phyloP scores from a whole-genome alignment of 257 asterid species.

The Galeopsis tetrahit region DNA sequence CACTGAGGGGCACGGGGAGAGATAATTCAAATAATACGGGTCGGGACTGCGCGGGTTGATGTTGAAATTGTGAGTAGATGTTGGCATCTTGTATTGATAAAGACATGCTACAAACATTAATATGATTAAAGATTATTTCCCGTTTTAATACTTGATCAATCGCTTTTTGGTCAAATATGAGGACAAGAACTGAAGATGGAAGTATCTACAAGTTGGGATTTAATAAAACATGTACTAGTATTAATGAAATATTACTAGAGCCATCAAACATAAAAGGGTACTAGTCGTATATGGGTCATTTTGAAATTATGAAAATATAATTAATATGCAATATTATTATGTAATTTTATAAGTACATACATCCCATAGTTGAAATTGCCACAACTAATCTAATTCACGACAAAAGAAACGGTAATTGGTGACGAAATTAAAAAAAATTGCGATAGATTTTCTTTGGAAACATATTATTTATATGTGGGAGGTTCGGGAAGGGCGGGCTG shows the following conservation, averaged over 20 bases:
- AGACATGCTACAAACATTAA: neutral
- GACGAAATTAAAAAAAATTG: no score
- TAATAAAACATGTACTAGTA: conserved; percentile 1
- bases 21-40: no score
- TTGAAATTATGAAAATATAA: neutral
- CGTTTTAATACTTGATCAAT: neutral
- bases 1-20: no score
- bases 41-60: no score
- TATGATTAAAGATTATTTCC: neutral
- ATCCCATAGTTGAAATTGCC: neutral
- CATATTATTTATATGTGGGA: no score
- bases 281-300: neutral
- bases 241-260: neutral
- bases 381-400: neutral
- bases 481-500: no score
- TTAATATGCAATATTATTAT: neutral
- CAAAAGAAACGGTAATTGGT: no score
- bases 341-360: neutral
- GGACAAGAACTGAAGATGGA: neutral
- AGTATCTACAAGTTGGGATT: conserved; percentile 18
- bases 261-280: neutral
- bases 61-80: neutral
- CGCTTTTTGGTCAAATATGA: neutral
- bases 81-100: neutral
- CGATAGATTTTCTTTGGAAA: no score